Conservation (phyloP, 805 yeast species). For the Wickerhamiella bombiphila region DNA sequence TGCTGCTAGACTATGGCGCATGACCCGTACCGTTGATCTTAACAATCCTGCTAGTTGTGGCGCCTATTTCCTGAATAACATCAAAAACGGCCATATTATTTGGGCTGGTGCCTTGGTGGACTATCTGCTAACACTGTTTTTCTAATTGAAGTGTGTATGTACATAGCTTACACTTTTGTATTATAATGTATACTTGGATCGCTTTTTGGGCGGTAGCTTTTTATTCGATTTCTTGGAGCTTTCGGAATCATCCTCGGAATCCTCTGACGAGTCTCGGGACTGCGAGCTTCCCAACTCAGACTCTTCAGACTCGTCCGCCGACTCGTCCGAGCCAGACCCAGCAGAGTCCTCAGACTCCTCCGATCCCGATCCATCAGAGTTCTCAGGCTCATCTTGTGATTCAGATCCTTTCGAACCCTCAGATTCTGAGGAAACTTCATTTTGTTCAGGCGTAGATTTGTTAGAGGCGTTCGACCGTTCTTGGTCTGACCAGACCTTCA, state of each 20-base stretch:
- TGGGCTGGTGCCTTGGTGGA: conserved; percentile 25
- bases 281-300: too few relatives aligned
- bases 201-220: neutral
- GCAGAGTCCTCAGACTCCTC: too few relatives aligned
- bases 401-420: conserved; percentile 1
- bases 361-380: too few relatives aligned
- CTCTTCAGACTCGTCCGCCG: neutral
- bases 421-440: too few relatives aligned
- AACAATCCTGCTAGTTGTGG: conserved; percentile 75
- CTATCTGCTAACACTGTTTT: conserved; percentile 22
- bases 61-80: conserved; percentile 62
- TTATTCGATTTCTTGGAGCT: neutral
- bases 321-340: too few relatives aligned
- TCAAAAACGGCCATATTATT: conserved; percentile 38
- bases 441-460: too few relatives aligned
- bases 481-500: conserved; percentile 85
- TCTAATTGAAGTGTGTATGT: neutral
- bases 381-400: too few relatives aligned
- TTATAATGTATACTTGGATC: neutral
- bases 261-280: too few relatives aligned
- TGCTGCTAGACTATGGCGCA: conserved; percentile 48
- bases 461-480: too few relatives aligned
- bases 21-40: conserved; percentile 62
- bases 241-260: neutral
- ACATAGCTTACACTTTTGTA: neutral